Conservation (phyloP, 768 basidiomycete genomes). For the Kondoa subrosea region DNA sequence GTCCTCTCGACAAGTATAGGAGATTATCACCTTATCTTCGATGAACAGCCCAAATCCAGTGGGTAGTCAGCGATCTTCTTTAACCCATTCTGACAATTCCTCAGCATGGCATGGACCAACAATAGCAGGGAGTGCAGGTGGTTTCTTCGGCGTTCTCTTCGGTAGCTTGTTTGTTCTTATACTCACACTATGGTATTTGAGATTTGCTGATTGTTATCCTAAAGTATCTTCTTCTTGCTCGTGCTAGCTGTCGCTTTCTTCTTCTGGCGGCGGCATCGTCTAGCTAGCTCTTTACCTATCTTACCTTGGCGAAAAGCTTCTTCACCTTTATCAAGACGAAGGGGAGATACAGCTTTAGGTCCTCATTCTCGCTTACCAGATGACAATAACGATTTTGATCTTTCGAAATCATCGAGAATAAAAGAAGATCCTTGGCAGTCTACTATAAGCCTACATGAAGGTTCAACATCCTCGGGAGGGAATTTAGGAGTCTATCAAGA, state of each 20-base stretch:
- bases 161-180: neutral
- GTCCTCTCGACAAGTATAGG: no score
- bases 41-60: neutral
- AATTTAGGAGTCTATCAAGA: neutral
- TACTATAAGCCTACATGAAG: neutral
- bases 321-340: no score
- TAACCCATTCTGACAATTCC: neutral
- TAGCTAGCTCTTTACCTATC: neutral
- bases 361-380: neutral
- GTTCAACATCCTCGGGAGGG: neutral
- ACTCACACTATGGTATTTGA: neutral
- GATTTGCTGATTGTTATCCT: neutral
- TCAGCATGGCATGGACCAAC: neutral
- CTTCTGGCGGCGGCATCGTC: neutral
- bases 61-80: no score
- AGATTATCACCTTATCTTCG: no score
- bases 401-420: no score
- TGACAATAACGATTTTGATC: no score
- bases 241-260: neutral
- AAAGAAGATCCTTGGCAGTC: neutral
- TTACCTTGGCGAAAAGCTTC: neutral
- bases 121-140: neutral
- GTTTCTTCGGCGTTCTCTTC: neutral
- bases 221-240: neutral
- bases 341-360: neutral